phyloP scores from a whole-genome alignment of 2,329 filamentous ascomycete species.

The Dryadomyces sulphureus region DNA sequence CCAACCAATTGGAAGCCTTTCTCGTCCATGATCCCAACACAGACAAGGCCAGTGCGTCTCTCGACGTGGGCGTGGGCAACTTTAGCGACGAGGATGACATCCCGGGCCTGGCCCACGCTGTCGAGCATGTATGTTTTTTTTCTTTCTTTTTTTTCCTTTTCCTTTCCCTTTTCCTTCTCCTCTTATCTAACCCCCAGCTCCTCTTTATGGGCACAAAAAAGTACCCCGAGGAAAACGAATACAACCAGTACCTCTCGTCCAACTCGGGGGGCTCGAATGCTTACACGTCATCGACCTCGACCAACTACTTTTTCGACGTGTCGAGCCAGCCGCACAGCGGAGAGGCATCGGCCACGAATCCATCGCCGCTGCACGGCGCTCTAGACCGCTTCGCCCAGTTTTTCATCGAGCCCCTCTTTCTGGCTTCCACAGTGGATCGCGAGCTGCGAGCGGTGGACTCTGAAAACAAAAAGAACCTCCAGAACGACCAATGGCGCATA shows the following conservation, averaged over 20 bases:
- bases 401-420: constrained; percentile 77
- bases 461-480: constrained; percentile 94
- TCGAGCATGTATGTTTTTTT: constrained; percentile 55
- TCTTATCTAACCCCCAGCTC: constrained; percentile 28
- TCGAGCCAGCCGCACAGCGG: constrained; percentile 60
- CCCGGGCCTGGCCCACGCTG: constrained; percentile 89
- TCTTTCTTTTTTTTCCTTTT: neutral
- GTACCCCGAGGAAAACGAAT: constrained; percentile 91
- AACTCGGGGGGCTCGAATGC: constrained; percentile 91
- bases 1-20: constrained; percentile 79
- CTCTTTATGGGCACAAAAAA: constrained; percentile 99
- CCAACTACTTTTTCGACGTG: constrained; percentile 96
- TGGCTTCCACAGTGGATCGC: constrained; percentile 70
- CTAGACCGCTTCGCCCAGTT: constrained; percentile 89
- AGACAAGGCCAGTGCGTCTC: constrained; percentile 88
- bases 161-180: neutral
- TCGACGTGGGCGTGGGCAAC: constrained; percentile 92
- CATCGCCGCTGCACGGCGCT: constrained; percentile 57
- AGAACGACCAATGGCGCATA: constrained; percentile 77
- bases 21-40: constrained; percentile 89
- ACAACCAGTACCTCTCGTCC: constrained; percentile 80
- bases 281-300: constrained; percentile 84
- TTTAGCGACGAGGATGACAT: constrained; percentile 86
- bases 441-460: constrained; percentile 84
- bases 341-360: constrained; percentile 38